Base-by-base conservation (phyloP, 352 stramenopile species). In the Phytophthora niederhauseri region DNA sequence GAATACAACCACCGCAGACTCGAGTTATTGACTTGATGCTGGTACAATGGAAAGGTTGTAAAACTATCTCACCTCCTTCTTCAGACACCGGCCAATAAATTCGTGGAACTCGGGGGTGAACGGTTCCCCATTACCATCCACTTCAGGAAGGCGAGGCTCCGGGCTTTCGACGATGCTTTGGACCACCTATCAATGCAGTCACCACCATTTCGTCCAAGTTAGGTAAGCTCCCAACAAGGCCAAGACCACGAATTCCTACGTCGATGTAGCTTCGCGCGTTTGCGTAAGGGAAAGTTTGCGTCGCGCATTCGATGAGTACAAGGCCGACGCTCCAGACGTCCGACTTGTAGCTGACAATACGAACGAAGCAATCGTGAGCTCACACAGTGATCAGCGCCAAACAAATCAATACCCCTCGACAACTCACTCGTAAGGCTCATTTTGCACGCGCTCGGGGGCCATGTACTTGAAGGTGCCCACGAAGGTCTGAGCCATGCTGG, bases 381-480 rank as follows among this genome's bases (percentile, higher is more conserved):
- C 22, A 9, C 46, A 7, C n/a, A 24, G 8, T 7, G 34, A 41
- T 12, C 12, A 41, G 34, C 24, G 24, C 24, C 24, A 41, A 14
- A 54, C 22, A 20, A 60, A n/a, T 15, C 22, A 50, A 30, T 31
- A n/a, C 22, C 38, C 41, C 2, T 24, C 12, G 9, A 28, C 15
- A 15, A 77, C 78, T 41, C 70, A 91, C 82, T 92, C 76, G 68
- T 94, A 94, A 1, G 79, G 82, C 51, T 90, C 65, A 68, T 92
- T 92, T 65, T 90, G 79, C 6, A 98, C 96, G 48, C 95, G 84
- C 74, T 98, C 94, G 15, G 93, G 94, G 6, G 88, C 92, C 94
- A 98, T 98, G 77, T 98, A 98, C 62, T 91, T 93, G 61, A 96
- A 88, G 22, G 94, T 98, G 22, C 94, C 93, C 0, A 98, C 87